Conservation (phyloP, 164 flowering plant genomes). For the Vitis rotundifolia region DNA sequence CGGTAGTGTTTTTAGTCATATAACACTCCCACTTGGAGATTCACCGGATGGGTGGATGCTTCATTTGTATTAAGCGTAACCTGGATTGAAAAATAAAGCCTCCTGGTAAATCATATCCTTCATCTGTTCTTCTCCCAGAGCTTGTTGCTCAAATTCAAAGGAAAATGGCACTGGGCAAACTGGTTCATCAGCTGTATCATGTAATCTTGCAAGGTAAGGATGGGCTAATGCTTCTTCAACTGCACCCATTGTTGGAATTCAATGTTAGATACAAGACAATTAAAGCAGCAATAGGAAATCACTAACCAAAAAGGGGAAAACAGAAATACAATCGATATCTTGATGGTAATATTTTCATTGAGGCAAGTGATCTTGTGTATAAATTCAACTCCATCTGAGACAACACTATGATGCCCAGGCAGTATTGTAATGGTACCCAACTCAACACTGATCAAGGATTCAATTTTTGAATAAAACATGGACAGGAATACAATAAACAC, state of each 20-base stretch:
- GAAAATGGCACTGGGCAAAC: constrained; percentile 72
- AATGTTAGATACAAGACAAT: constrained; percentile 1
- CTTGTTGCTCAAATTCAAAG: constrained; percentile 83
- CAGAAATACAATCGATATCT: no score
- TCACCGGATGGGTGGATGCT: no score
- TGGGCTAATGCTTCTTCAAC: constrained; percentile 94
- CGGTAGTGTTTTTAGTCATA: no score
- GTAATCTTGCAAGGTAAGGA: constrained; percentile 86
- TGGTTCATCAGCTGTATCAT: constrained; percentile 90
- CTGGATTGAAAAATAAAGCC: constrained; percentile 76
- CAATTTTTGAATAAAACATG: no score
- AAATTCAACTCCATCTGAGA: no score
- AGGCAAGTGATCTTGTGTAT: no score
- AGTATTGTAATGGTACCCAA: no score
- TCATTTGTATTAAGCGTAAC: constrained; percentile 34
- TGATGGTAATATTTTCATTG: no score
- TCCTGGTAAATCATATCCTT: constrained; percentile 88
- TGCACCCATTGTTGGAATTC: constrained; percentile 26
- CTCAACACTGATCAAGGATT: no score
- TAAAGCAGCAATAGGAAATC: not conserved
- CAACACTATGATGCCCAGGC: no score
- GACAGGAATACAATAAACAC: no score
- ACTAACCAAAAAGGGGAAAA: not conserved
- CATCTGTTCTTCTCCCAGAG: constrained; percentile 79
- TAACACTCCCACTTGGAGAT: no score